Conservation (phyloP, 2,329 filamentous ascomycete genomes). For the Aureobasidium lini region DNA sequence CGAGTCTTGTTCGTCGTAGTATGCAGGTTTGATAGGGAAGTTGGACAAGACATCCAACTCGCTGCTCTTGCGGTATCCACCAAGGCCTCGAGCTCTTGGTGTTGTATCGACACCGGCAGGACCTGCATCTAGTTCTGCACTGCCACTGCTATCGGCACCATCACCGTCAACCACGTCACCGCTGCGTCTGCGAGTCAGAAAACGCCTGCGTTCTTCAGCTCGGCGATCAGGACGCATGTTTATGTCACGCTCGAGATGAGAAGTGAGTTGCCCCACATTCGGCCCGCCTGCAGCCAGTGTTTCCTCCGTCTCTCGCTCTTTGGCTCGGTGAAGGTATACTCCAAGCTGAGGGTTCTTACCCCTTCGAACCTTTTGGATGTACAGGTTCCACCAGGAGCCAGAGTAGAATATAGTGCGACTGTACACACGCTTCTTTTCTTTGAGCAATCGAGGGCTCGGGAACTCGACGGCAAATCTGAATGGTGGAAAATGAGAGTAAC, state of each 20-base stretch:
- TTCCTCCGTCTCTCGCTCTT: conserved; percentile 46
- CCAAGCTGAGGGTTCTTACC: conserved; percentile 50
- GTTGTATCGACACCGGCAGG: conserved; percentile 19
- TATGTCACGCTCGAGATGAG: conserved; percentile 47
- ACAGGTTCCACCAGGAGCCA: conserved; percentile 54
- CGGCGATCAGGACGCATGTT: conserved; percentile 34
- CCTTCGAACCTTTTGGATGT: conserved; percentile 52
- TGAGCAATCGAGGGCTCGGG: conserved; percentile 47
- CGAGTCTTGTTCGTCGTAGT: conserved; percentile 20
- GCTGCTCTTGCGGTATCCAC: conserved; percentile 22
- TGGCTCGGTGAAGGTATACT: conserved; percentile 52
- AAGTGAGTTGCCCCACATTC: conserved; percentile 46
- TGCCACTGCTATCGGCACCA: conserved; percentile 32
- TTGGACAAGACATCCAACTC: conserved; percentile 19
- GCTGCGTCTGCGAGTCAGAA: conserved; percentile 1
- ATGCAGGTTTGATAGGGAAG: conserved; percentile 11
- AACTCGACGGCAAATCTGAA: conserved; percentile 54
- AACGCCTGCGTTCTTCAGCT: conserved; percentile 20
- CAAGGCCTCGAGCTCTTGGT: conserved; percentile 22
- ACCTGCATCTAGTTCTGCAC: conserved; percentile 37
- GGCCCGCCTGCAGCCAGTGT: conserved; percentile 25
- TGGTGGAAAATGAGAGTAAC: conserved; percentile 49
- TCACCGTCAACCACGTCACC: conserved; percentile 4
- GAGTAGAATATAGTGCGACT: conserved; percentile 53
- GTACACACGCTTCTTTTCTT: conserved; percentile 53